Percentiles rank a stretch among this genome's conserved stretches.
phyloP scores from a whole-genome alignment of 2,329 filamentous ascomycete genomes.

The Fusarium paranaense region DNA sequence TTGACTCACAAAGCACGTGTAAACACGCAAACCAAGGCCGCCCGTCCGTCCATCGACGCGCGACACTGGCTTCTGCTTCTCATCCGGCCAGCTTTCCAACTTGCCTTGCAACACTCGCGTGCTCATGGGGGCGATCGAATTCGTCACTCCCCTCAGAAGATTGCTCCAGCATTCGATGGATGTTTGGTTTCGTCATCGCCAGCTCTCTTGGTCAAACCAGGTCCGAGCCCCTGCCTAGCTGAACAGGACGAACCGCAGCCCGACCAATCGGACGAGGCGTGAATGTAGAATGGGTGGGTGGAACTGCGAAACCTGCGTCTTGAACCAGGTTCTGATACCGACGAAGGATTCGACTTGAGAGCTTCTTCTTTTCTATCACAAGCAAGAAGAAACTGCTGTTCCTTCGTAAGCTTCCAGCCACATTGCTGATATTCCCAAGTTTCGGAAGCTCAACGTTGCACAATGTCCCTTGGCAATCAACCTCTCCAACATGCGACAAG shows the following conservation, averaged over 20 bases:
- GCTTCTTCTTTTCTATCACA: background rate
- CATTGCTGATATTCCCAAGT: background rate
- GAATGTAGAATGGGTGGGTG: slow-evolving; percentile 2
- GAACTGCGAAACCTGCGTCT: background rate
- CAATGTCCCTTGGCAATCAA: background rate
- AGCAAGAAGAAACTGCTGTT: background rate
- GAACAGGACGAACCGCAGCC: slow-evolving; percentile 6
- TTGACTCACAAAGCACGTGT: slow-evolving; percentile 15
- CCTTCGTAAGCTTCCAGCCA: background rate
- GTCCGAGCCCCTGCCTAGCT: slow-evolving; percentile 31
- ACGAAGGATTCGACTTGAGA: background rate
- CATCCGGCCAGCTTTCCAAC: slow-evolving; percentile 2
- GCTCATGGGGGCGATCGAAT: background rate
- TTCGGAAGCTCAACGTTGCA: background rate
- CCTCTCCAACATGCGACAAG: background rate
- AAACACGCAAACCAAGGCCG: background rate
- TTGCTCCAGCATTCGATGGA: slow-evolving; percentile 11
- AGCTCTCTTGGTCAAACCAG: slow-evolving; percentile 7
- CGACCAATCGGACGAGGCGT: slow-evolving; percentile 16
- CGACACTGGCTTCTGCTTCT: background rate
- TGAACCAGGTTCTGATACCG: background rate
- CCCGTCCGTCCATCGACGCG: background rate
- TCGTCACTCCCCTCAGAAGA: background rate
- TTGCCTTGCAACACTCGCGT: background rate
- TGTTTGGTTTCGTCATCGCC: slow-evolving; percentile 33